Evolutionary conservation across 2,329 filamentous ascomycete species (phyloP).

Genomic region (Exophiala sideris): DNA sequence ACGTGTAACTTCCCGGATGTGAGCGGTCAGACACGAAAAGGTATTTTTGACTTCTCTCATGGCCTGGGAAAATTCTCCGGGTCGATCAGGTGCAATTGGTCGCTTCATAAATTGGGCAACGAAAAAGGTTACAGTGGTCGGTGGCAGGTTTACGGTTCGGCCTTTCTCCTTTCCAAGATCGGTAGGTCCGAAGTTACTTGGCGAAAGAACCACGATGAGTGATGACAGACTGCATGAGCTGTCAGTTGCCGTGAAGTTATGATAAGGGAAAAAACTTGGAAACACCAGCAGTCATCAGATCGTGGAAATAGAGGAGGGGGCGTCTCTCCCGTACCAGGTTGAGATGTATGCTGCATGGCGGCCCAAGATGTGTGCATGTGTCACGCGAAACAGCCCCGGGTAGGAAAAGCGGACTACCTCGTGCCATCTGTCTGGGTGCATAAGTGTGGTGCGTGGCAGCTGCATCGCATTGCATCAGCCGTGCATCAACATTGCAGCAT

Average conservation of each 20-base stretch:
- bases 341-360: neutral
- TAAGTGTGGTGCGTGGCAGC: neutral
- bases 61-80: neutral
- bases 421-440: too few relatives aligned
- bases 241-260: too few relatives aligned
- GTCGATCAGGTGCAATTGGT: slow-evolving; percentile 6
- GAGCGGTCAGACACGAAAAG: neutral
- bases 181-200: neutral
- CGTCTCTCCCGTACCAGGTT: neutral
- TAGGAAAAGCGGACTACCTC: neutral
- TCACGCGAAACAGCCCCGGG: neutral
- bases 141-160: neutral
- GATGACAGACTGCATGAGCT: neutral
- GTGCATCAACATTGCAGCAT: too few relatives aligned
- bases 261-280: too few relatives aligned
- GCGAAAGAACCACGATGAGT: neutral
- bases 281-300: neutral
- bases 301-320: neutral
- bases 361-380: neutral
- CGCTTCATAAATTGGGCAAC: slow-evolving; percentile 16
- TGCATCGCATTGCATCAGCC: neutral
- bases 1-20: neutral
- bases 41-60: neutral
- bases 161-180: neutral
- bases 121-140: neutral